Conservation (phyloP, 805 yeast genomes). For the Dipodascopsis uninucleata region DNA sequence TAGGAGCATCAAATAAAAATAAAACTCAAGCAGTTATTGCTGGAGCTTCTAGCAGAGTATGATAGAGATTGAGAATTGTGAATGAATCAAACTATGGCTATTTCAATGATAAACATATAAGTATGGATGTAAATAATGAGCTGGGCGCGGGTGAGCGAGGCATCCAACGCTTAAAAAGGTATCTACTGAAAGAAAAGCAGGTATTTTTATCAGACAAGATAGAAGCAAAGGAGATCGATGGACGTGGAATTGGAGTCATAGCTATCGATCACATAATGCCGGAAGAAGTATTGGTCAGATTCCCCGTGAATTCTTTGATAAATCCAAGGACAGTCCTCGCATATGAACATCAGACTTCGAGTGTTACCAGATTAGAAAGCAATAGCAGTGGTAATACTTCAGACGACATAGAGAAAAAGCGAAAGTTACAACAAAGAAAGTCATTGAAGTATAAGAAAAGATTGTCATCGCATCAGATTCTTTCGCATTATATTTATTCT, state of each 20-base stretch:
- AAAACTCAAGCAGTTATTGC: too few species aligned
- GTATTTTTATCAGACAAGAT: conserved; percentile 30
- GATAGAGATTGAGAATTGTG: too few species aligned
- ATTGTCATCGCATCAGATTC: conserved; percentile 30
- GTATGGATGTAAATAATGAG: too few species aligned
- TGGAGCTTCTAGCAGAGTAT: too few species aligned
- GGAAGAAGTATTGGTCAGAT: conserved; percentile 48
- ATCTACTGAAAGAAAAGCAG: too few species aligned
- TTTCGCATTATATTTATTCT: conserved; percentile 27
- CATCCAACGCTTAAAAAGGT: too few species aligned
- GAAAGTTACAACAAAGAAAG: too few species aligned
- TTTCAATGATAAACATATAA: too few species aligned
- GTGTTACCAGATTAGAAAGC: background rate
- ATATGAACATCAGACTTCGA: conserved; percentile 3
- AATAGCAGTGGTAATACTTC: background rate
- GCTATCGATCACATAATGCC: conserved; percentile 40
- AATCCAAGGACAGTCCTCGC: conserved; percentile 44
- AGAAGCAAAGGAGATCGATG: conserved; percentile 41
- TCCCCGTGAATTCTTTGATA: conserved; percentile 56
- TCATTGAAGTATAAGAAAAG: conserved; percentile 1
- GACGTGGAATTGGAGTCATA: conserved; percentile 64
- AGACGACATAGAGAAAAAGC: background rate
- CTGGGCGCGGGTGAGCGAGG: too few species aligned
- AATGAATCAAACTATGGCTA: too few species aligned
- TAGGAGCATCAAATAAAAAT: too few species aligned